A percentile compares a stretch with the other conserved stretches of the same genome.
Conservation (phyloP, 169 alveolate genomes). For the Cryptosporidium andersoni region DNA sequence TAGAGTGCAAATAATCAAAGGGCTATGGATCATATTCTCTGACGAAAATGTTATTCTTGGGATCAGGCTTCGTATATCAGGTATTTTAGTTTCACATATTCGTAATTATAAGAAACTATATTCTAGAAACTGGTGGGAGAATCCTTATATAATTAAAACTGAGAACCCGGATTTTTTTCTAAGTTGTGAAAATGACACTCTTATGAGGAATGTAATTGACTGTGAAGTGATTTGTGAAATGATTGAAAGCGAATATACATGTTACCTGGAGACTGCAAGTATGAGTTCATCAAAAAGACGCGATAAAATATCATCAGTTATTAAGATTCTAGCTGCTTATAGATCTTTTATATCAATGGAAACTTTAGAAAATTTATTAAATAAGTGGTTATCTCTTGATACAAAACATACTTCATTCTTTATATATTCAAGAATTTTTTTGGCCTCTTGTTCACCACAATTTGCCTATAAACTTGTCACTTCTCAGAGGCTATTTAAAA, state of each 20-base stretch:
- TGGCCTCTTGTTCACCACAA: conserved; percentile 7
- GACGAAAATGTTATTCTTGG: conserved; percentile 1
- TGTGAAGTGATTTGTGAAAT: not conserved
- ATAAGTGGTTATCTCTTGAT: conserved; percentile 28
- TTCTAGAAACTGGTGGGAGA: conserved; percentile 55
- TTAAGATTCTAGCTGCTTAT: conserved; percentile 25
- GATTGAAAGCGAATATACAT: conserved; percentile 35
- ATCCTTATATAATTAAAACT: not conserved
- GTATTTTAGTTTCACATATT: conserved; percentile 36
- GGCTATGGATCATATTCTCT: conserved; percentile 7
- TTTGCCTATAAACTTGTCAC: conserved; percentile 14
- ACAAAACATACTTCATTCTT: conserved; percentile 35
- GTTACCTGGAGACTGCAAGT: conserved; percentile 19
- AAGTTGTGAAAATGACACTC: not conserved
- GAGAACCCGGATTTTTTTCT: not conserved
- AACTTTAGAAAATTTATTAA: conserved; percentile 6
- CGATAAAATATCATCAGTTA: conserved; percentile 21
- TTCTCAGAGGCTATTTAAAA: conserved; percentile 48
- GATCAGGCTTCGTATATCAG: conserved; percentile 29
- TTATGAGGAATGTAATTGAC: conserved; percentile 47
- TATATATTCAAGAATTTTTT: conserved; percentile 35
- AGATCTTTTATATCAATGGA: conserved; percentile 28
- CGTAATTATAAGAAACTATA: conserved; percentile 36
- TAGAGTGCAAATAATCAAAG: conserved; percentile 25
- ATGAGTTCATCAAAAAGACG: conserved; percentile 11